A percentile compares a stretch with the other conserved stretches of the same genome.
Evolutionary conservation across 2,329 filamentous ascomycete species (phyloP).

Genomic region (Sclerotinia sclerotiorum): DNA sequence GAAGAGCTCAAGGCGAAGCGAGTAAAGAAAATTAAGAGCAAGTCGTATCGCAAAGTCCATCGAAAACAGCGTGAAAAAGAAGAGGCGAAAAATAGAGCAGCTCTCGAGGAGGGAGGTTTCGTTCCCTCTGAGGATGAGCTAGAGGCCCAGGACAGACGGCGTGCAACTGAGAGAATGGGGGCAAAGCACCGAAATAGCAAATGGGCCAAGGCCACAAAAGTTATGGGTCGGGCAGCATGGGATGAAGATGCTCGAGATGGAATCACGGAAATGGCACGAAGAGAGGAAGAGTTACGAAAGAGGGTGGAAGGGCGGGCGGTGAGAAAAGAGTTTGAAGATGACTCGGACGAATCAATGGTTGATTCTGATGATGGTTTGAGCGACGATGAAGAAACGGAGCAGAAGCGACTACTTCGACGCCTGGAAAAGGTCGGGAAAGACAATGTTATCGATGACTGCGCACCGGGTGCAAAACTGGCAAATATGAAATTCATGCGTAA

Average conservation of each 20-base stretch:
- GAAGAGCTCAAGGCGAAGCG: conserved; percentile 87
- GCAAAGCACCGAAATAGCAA: conserved; percentile 69
- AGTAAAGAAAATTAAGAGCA: conserved; percentile 99
- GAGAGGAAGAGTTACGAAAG: conserved; percentile 65
- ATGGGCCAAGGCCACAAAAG: conserved; percentile 69
- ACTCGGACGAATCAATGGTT: conserved; percentile 53
- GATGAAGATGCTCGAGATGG: conserved; percentile 67
- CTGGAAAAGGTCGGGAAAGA: conserved; percentile 48
- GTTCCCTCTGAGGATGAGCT: conserved; percentile 63
- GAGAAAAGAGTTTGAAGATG: conserved; percentile 44
- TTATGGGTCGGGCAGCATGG: conserved; percentile 64
- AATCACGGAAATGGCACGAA: conserved; percentile 62
- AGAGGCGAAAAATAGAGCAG: conserved; percentile 56
- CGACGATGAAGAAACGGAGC: conserved; percentile 52
- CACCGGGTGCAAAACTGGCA: conserved; percentile 66
- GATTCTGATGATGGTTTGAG: conserved; percentile 58
- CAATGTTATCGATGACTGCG: conserved; percentile 49
- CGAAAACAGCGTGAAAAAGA: conserved; percentile 70
- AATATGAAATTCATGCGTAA: conserved; percentile 94
- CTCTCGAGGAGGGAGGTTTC: conserved; percentile 57
- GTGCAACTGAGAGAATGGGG: conserved; percentile 70
- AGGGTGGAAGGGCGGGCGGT: conserved; percentile 64
- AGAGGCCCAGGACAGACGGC: conserved; percentile 60
- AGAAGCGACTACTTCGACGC: conserved; percentile 50
- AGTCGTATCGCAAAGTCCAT: conserved; percentile 88